Conservation (phyloP, 192 early-diverging fungal genomes). For the Rhizophagus prolifer region DNA sequence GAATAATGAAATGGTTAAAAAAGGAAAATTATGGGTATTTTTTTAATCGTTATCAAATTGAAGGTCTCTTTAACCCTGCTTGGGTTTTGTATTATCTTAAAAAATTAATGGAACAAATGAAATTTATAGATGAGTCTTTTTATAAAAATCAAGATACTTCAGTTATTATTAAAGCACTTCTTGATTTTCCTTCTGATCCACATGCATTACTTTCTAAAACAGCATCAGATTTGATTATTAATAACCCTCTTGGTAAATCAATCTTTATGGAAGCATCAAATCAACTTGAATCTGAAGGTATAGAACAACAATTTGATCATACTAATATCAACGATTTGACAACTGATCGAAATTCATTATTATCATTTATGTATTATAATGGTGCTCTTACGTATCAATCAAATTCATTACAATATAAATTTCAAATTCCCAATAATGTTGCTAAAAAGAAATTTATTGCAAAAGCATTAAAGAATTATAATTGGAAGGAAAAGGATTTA, state of each 20-base stretch:
- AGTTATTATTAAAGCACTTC: conserved; percentile 17
- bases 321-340: conserved; percentile 2
- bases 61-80: conserved; percentile 13
- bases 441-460: not conserved
- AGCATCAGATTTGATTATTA: not conserved
- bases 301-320: conserved; percentile 9
- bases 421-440: conserved; percentile 15
- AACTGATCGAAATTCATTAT: conserved; percentile 18
- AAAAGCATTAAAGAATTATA: not conserved
- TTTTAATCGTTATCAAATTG: conserved; percentile 14
- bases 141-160: not conserved
- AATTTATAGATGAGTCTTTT: not conserved
- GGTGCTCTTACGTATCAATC: conserved; percentile 24
- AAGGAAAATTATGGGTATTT: conserved; percentile 15
- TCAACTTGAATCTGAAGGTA: conserved; percentile 3
- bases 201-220: not conserved
- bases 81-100: conserved; percentile 4
- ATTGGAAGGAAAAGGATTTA: conserved; percentile 15
- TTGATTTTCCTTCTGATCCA: conserved; percentile 15
- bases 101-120: not conserved
- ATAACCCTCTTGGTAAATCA: conserved; percentile 11
- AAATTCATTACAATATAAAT: not conserved
- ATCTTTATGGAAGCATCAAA: conserved; percentile 8
- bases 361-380: conserved; percentile 25
- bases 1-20: conserved; percentile 28